phyloP scores from a whole-genome alignment of 2,329 filamentous ascomycete species.

The Exutisphaerella laricina region DNA sequence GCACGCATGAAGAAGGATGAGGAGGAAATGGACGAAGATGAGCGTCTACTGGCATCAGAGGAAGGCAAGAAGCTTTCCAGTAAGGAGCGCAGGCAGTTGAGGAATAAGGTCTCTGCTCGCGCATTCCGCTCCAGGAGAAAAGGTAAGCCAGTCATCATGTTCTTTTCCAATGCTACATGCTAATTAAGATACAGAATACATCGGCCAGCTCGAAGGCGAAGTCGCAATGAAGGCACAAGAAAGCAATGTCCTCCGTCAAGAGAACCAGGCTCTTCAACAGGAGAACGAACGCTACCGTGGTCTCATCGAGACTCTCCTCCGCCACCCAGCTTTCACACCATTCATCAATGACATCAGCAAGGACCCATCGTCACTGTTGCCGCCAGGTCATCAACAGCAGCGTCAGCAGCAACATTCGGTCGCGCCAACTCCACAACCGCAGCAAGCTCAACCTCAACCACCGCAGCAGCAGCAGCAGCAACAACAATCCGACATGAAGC shows the following conservation, averaged over 20 bases:
- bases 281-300: conserved; percentile 46
- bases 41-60: conserved; percentile 87
- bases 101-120: conserved; percentile 97
- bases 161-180: conserved; percentile 23
- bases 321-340: conserved; percentile 44
- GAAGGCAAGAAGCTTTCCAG: conserved; percentile 99
- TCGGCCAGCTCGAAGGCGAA: conserved; percentile 85
- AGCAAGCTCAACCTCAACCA: conserved; percentile 27
- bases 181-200: conserved; percentile 76
- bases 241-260: conserved; percentile 68
- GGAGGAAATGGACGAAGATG: conserved; percentile 98
- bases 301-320: conserved; percentile 68
- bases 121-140: conserved; percentile 98
- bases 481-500: conserved; percentile 30
- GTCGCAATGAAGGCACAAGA: conserved; percentile 79
- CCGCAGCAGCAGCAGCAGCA: conserved; percentile 14
- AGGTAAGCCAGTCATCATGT: conserved; percentile 54
- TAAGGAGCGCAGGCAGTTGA: conserved; percentile 93
- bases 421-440: conserved; percentile 15
- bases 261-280: conserved; percentile 69
- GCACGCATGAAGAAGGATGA: conserved; percentile 82
- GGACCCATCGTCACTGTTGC: conserved; percentile 34
- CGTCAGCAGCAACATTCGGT: conserved; percentile 20
- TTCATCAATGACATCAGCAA: conserved; percentile 42
- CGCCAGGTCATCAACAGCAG: conserved; percentile 28